A percentile compares a stretch with the other conserved stretches of the same genome.
These are phyloP conservation scores for Coemansia javaensis DNA, from an alignment of 192 early-diverging fungal species.

Conservation along the genomic window DNA sequence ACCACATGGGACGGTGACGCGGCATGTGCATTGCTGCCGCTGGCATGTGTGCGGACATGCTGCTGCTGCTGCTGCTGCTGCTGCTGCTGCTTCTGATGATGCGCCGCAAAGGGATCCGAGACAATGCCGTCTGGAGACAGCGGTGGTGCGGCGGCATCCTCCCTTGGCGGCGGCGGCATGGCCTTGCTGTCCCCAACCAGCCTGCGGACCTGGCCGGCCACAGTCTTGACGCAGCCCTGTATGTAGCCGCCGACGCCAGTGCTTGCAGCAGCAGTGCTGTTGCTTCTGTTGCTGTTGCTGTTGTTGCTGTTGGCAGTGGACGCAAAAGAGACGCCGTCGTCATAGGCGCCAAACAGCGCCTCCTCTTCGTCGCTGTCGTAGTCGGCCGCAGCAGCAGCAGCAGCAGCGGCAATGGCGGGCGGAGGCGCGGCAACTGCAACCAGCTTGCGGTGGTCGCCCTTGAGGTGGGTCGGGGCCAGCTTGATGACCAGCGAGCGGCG, in stretches of 20 bases:
- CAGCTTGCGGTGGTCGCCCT: constrained; percentile 43
- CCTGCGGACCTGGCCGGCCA: constrained; percentile 46
- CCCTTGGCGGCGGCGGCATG: constrained; percentile 17
- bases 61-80: background rate
- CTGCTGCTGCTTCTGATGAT: constrained; percentile 3
- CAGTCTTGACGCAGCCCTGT: constrained; percentile 39
- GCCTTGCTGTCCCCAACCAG: constrained; percentile 38
- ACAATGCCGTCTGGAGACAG: constrained; percentile 12
- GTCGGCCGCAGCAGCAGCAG: no score
- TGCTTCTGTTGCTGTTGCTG: no score
- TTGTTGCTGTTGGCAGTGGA: no score
- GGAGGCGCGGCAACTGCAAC: constrained; percentile 10
- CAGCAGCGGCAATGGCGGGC: no score
- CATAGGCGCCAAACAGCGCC: constrained; percentile 19
- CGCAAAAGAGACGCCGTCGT: constrained; percentile 14
- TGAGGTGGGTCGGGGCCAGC: constrained; percentile 42
- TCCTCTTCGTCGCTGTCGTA: constrained; percentile 31
- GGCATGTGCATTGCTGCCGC: no score
- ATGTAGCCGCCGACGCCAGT: constrained; percentile 35
- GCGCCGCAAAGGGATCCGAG: constrained; percentile 32
- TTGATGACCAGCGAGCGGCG: constrained; percentile 45
- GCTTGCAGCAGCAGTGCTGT: background rate
- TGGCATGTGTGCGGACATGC: no score
- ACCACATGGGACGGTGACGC: constrained; percentile 13
- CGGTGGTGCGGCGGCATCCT: constrained; percentile 9